phyloP scores from a whole-genome alignment of 2,329 filamentous ascomycete species.

The Aspergillus aculeatus region DNA sequence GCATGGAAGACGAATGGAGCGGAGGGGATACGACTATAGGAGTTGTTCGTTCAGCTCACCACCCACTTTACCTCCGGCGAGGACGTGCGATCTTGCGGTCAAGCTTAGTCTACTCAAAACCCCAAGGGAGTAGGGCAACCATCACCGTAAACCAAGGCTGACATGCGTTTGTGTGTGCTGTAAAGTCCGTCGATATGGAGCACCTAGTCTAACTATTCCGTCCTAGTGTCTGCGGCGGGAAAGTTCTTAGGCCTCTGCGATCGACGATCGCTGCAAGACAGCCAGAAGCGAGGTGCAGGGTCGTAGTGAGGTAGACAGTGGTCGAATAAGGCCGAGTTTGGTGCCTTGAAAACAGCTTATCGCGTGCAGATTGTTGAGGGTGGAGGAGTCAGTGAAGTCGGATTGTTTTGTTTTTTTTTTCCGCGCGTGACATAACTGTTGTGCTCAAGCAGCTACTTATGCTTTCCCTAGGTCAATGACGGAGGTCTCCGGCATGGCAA shows the following conservation, averaged over 20 bases:
- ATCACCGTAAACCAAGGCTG: neutral
- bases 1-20: neutral
- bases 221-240: neutral
- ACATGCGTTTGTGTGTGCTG: neutral
- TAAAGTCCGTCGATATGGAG: neutral
- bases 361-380: neutral
- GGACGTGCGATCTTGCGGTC: constrained; percentile 1
- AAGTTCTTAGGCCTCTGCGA: neutral
- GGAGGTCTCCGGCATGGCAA: neutral
- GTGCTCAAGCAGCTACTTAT: neutral
- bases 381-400: neutral
- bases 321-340: neutral
- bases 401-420: too few species aligned
- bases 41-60: neutral
- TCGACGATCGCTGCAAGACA: constrained; percentile 6
- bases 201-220: neutral
- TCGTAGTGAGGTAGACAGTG: neutral
- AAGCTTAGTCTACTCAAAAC: neutral
- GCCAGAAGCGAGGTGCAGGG: constrained; percentile 4
- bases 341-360: neutral
- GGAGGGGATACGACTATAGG: neutral
- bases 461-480: neutral
- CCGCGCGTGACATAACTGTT: too few species aligned
- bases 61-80: neutral
- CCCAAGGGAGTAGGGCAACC: neutral